Base-by-base conservation (phyloP, 169 alveolate genomes). In the Amoebophrya sp. region DNA sequence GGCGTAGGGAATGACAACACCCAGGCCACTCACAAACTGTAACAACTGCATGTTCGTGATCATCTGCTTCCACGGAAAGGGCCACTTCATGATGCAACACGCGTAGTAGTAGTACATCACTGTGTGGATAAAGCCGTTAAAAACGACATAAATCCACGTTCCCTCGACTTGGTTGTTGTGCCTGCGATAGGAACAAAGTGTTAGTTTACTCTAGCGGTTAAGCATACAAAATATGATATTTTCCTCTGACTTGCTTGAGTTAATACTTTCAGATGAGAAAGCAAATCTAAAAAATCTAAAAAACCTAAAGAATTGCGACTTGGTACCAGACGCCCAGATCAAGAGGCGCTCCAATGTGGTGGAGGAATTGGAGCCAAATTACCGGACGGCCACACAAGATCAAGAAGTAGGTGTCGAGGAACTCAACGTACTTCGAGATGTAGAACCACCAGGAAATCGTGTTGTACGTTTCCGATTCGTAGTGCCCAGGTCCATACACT, bases 41-140 rank as follows among this genome's bases (percentile, higher is more conserved):
- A 65, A 26, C 83, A 65, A 26, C 83, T 65, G 83, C 83, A 65
- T 1, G 83, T 65, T 65, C 33, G 83, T 65, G 26, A 65, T 65
- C 83, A 65, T 65, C 83, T 65, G 83, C 83, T 65, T 65, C 83
- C 83, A 65, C 38, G 83, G 83, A 26, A 65, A 65, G 33, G 83
- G 83, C 83, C 83, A 65, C 83, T 65, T 65, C 83, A 65, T 65
- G 83, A 65, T 65, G 83, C 83, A 65, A 36, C 83, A 65, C 36
- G 83, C 83, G 83, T 65, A 65, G 83, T 65, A 65, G 83, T 65
- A 65, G 83, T 65, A 65, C 83, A 65, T 65, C 33, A 65, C 83
- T 29, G 83, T 65, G 83, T 65, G 83, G 83, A 65, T 65, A 36
- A 65, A 65, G 2, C 83, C 83, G 83, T 65, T 65, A 36, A 65